Evolutionary conservation across 139 green algal genomes (phyloP).

Genomic region (Asterochloris erici): DNA sequence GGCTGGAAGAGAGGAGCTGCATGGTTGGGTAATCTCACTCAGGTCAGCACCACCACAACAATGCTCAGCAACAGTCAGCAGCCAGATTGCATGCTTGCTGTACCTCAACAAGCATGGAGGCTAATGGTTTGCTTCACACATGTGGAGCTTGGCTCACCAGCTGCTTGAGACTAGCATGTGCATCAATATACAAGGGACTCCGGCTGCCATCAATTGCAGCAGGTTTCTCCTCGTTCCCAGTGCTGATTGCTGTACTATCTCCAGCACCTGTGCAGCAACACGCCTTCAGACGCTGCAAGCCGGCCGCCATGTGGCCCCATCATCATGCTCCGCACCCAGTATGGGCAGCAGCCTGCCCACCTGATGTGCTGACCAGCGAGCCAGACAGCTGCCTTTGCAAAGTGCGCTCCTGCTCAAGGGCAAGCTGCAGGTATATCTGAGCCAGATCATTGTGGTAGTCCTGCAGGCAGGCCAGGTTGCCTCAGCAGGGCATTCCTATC

Average conservation of each 20-base stretch:
- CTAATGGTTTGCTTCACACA: neutral
- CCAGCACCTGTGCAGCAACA: no score
- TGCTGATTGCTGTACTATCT: no score
- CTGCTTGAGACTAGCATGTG: constrained; percentile 24
- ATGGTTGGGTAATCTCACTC: neutral
- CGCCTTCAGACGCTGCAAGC: no score
- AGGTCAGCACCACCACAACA: neutral
- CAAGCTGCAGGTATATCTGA: constrained; percentile 67
- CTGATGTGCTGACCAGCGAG: no score
- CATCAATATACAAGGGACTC: neutral
- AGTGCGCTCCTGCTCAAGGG: constrained; percentile 28
- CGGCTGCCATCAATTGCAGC: no score
- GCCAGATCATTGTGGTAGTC: constrained; percentile 72
- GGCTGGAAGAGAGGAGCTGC: constrained; percentile 44
- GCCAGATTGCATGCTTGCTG: neutral
- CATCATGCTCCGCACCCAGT: no score
- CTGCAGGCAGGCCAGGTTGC: constrained; percentile 14
- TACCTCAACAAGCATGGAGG: neutral
- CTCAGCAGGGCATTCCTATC: neutral
- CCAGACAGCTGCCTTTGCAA: neutral
- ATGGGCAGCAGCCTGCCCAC: no score
- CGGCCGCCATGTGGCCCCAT: no score
- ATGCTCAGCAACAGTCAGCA: neutral
- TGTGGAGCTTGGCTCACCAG: constrained; percentile 18
- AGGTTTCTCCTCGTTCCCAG: no score